Percentiles rank a stretch among this genome's conserved stretches.
phyloP scores from a whole-genome alignment of 768 basidiomycete species.

The Tricholoma bakamatsutake region DNA sequence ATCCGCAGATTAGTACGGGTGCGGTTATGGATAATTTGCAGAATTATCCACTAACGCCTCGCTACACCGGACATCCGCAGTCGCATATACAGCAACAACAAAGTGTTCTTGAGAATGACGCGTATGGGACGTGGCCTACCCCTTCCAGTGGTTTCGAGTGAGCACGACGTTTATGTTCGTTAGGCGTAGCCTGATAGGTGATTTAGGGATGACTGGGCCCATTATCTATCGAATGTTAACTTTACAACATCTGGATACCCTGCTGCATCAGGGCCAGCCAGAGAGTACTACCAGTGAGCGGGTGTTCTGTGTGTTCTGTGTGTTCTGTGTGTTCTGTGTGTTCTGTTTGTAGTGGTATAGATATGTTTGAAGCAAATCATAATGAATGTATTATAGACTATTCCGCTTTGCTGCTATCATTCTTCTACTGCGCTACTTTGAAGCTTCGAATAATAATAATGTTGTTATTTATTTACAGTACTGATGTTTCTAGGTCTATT shows the following conservation, averaged over 20 bases:
- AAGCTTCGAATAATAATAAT: background rate
- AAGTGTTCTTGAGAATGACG: conserved; percentile 22
- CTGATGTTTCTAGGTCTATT: too few relatives aligned
- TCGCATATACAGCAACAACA: background rate
- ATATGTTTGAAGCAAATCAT: background rate
- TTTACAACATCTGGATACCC: conserved; percentile 2
- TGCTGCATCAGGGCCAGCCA: background rate
- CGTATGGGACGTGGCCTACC: conserved; percentile 62
- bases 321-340: background rate
- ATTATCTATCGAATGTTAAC: conserved; percentile 33
- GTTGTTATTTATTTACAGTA: too few relatives aligned
- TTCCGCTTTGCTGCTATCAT: too few relatives aligned
- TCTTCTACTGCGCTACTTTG: background rate
- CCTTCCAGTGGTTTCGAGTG: conserved; percentile 60
- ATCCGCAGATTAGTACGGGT: background rate
- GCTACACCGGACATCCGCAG: background rate
- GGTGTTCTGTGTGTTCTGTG: background rate
- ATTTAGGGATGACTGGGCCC: conserved; percentile 38
- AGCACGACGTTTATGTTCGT: conserved; percentile 18
- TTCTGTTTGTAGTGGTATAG: background rate
- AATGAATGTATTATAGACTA: too few relatives aligned
- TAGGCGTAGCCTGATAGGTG: background rate
- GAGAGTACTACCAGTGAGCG: background rate
- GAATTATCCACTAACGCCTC: background rate
- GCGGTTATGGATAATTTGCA: too few relatives aligned